phyloP scores from a whole-genome alignment of 163 green algal species.

The Scenedesmus sp. region DNA sequence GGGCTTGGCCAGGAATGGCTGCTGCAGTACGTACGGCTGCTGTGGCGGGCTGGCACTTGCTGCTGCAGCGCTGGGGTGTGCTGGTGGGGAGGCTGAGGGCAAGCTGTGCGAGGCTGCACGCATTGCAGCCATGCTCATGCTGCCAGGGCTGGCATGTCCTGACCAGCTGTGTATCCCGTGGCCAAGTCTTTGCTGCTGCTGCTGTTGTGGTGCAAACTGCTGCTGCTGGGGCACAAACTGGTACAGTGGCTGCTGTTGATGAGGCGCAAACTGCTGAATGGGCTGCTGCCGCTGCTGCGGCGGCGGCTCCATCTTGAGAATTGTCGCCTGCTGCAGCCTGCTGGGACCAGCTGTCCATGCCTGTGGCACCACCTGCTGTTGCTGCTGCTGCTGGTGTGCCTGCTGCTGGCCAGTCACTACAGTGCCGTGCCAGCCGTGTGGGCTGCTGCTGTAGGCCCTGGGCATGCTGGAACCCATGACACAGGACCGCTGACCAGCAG shows the following conservation, averaged over 20 bases:
- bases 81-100: background rate
- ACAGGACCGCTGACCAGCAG: background rate
- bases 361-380: slow-evolving; percentile 20
- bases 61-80: background rate
- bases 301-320: background rate
- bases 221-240: background rate
- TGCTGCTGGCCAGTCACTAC: background rate
- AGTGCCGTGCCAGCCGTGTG: background rate
- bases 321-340: slow-evolving; percentile 20
- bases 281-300: background rate
- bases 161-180: slow-evolving; percentile 12
- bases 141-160: background rate
- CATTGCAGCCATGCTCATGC: background rate
- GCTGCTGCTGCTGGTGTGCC: background rate
- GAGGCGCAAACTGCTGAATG: background rate
- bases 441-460: slow-evolving; percentile 5
- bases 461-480: background rate
- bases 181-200: background rate
- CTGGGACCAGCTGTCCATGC: slow-evolving; percentile 29
- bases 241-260: background rate
- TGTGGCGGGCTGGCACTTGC: background rate
- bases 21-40: background rate
- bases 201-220: slow-evolving; percentile 1
- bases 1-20: background rate
- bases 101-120: background rate